Evolutionary conservation across 257 asterid species (phyloP).

Genomic region (Petunia secreta): DNA sequence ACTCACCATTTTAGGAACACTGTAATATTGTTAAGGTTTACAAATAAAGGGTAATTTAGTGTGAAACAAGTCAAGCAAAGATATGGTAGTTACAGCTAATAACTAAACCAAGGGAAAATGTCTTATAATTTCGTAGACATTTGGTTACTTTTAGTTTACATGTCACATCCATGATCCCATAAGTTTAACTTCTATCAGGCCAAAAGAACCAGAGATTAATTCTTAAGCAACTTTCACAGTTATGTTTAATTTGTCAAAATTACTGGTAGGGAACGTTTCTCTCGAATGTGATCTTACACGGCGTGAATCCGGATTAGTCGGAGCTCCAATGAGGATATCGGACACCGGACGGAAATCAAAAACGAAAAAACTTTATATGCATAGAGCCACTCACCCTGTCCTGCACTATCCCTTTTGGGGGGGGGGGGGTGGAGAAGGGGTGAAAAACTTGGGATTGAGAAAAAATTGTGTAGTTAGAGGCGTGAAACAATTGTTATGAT

Average conservation of each 20-base stretch:
- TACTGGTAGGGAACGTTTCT: background rate
- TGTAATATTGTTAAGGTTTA: background rate
- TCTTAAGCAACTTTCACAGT: background rate
- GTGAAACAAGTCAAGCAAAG: slow-evolving; percentile 17
- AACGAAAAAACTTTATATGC: slow-evolving; percentile 31
- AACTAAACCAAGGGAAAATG: slow-evolving; percentile 13
- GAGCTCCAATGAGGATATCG: too few species aligned
- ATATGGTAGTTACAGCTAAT: slow-evolving; percentile 22
- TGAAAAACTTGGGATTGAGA: slow-evolving; percentile 35
- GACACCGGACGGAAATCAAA: too few species aligned
- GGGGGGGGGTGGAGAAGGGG: background rate
- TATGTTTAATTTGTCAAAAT: background rate
- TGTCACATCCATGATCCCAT: background rate
- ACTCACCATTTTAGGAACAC: background rate
- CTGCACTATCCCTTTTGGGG: background rate
- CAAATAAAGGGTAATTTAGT: background rate
- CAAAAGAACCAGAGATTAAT: slow-evolving; percentile 5
- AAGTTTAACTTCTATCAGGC: too few species aligned
- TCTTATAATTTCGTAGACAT: background rate
- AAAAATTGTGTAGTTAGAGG: slow-evolving; percentile 42
- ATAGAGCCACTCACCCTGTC: slow-evolving; percentile 26
- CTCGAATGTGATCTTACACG: too few species aligned
- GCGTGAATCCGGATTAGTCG: too few species aligned
- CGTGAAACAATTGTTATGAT: slow-evolving; percentile 65
- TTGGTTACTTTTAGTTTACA: background rate